phyloP scores from a whole-genome alignment of 2,329 filamentous ascomycete species.

The Fusarium coicis region DNA sequence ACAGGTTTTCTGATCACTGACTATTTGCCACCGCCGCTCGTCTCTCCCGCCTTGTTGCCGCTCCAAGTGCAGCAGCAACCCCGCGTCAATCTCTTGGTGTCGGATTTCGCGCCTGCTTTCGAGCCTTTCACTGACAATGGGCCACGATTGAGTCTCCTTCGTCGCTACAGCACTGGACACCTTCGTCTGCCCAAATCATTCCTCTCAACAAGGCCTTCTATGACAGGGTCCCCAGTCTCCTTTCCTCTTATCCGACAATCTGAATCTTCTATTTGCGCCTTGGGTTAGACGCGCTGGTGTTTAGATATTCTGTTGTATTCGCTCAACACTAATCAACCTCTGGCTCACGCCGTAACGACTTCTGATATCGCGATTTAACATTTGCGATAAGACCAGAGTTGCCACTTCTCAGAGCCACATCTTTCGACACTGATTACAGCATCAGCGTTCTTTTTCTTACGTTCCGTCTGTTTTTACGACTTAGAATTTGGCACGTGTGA shows the following conservation, averaged over 20 bases:
- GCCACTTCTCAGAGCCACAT: slow-evolving; percentile 37
- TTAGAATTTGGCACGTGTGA: slow-evolving; percentile 45
- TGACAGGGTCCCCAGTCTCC: slow-evolving; percentile 44
- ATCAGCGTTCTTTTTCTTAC: slow-evolving; percentile 33
- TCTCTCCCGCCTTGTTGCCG: slow-evolving; percentile 21
- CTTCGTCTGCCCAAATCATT: slow-evolving; percentile 28
- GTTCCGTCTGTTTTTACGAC: slow-evolving; percentile 42
- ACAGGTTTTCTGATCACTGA: slow-evolving; percentile 23
- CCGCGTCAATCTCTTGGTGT: slow-evolving; percentile 42
- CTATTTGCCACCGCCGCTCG: slow-evolving; percentile 36
- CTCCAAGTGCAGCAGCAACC: slow-evolving; percentile 37
- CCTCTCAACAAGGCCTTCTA: slow-evolving; percentile 25
- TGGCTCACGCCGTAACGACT: slow-evolving; percentile 33
- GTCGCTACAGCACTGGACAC: slow-evolving; percentile 36
- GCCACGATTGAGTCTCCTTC: slow-evolving; percentile 48
- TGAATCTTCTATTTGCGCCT: slow-evolving; percentile 47
- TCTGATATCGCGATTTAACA: slow-evolving; percentile 34
- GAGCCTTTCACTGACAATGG: slow-evolving; percentile 48
- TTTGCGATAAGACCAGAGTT: slow-evolving; percentile 33
- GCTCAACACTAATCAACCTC: slow-evolving; percentile 43
- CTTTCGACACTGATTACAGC: slow-evolving; percentile 20
- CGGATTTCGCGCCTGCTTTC: slow-evolving; percentile 42
- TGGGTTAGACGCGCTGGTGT: slow-evolving; percentile 54
- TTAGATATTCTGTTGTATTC: slow-evolving; percentile 49
- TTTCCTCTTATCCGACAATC: slow-evolving; percentile 35